Conservation (phyloP, 345 rosid species). For the Stellera chamaejasme region DNA sequence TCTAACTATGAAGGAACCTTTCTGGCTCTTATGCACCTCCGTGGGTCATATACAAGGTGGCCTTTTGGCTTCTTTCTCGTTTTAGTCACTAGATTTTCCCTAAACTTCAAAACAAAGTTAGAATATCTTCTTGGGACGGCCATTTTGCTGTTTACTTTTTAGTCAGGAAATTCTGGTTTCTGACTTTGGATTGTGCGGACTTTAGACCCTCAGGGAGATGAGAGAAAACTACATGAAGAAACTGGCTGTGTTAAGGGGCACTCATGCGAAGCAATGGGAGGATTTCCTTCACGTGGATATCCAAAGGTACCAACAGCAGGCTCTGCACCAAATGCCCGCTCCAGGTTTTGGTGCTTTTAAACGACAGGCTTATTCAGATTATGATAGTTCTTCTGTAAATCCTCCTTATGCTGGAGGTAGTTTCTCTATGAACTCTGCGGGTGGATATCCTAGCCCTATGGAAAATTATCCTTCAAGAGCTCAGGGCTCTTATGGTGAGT, state of each 20-base stretch:
- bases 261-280: constrained; percentile 73
- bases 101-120: constrained; percentile 1
- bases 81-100: background rate
- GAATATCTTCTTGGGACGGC: constrained; percentile 8
- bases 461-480: constrained; percentile 66
- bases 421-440: constrained; percentile 53
- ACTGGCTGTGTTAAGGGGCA: constrained; percentile 47
- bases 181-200: constrained; percentile 31
- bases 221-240: constrained; percentile 82
- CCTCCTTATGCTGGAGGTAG: constrained; percentile 45
- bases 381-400: constrained; percentile 49
- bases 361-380: constrained; percentile 62
- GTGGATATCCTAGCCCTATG: constrained; percentile 48
- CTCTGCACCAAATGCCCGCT: constrained; percentile 46
- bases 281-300: constrained; percentile 80
- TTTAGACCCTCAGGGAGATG: constrained; percentile 81
- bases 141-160: constrained; percentile 7
- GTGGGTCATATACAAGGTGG: constrained; percentile 12
- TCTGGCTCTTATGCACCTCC: background rate
- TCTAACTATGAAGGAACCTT: background rate
- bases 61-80: constrained; percentile 7
- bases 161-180: constrained; percentile 22
- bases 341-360: constrained; percentile 62
- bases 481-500: constrained; percentile 60
- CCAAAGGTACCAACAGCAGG: constrained; percentile 71